Base-by-base conservation (phyloP, 495 filamentous ascomycete genomes). In the Trichoderma asperelloides region DNA sequence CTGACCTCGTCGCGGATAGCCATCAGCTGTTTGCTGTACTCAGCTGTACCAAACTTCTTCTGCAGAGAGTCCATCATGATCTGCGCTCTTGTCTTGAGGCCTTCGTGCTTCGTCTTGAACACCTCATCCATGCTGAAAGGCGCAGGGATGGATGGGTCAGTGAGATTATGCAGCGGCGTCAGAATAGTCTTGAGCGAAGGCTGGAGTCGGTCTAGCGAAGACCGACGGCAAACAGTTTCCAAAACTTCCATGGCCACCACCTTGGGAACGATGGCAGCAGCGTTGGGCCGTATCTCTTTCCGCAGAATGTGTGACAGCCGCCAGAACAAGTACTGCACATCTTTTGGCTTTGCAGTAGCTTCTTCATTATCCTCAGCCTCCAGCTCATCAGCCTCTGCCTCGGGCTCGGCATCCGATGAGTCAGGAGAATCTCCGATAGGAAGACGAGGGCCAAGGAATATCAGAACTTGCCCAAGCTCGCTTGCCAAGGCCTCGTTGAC, bases 91-190 rank as follows among this genome's bases (percentile, higher is more conserved):
- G 83, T 79, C 51, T 88, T 84, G 21, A 98, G 79, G 3, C 80
- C 74, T 71, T 89, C 87, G 77, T 90, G 88, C 2, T 81, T 79
- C 23, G 85, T 81, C 69, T 82, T 86, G 82, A 92, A 95, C 0
- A 74, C 74, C 51, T 85, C 79, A 72, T 94, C 88, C 8, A 78
- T 75, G 21, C 88, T 90, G 66, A 86, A 85, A 0, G 89, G 88
- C 2, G 82, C 77, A 0, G 88, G 85, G 47, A 93, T 92, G 0
- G 86, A 84, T 16, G 90, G 78, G 71, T 97, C 93, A 0, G 91
- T 94, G 57, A 97, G 76, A 72, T 94, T 89, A 73, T 92, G 87
- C 21, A 97, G 82, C 18, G 95, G 91, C 27, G 89, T 84, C 6
- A 98, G 83, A 65, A 97, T 83, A 8, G 81, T 82, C 63, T 82